Evolutionary conservation across 768 basidiomycete genomes (phyloP), one percentile per base, ranked within the genome.

Genomic region (Lactifluus subvellereus): DNA sequence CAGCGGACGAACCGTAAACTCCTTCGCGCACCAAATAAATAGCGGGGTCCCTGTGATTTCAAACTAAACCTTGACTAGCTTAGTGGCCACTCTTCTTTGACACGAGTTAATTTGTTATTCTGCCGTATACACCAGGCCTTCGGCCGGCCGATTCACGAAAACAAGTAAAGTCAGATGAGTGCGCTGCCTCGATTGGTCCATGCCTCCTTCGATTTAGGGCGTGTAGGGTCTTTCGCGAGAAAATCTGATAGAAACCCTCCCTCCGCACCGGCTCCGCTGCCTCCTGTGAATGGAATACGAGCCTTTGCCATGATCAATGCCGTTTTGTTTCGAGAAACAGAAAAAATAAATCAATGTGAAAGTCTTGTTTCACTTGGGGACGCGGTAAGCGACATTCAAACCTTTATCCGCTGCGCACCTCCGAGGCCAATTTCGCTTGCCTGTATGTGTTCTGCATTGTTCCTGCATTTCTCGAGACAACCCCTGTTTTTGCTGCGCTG

Each of bases 71-170:
- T 13, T 38, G 42, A 38, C 43, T 18, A 51, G 37, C 14, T 45
- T 35, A 27, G 48, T 33, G 45, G 38, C 49, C 45, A 35, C 32
- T 37, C 32, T 33, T n/a, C 33, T 45, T 47, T 32, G 56, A 35
- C 27, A 38, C n/a, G 20, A 32, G 48, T 10, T 22, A 54, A 54
- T 61, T 61, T 56, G 60, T 49, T 42, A 55, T 61, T 50, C 54
- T 55, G 47, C 54, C 38, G 48, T 55, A 61, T 61, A 49, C 47
- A 27, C 27, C 30, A 27, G 49, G 51, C 33, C 33, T 11, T n/a
- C 8, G 40, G 42, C 42, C 4, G 42, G 37, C 16, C 35, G 45
- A 27, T 16, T 57, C 40, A 35, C 13, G 40, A 42, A 38, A 51
- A 57, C 47, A 49, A 33, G n/a, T 33, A 30, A 40, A 54, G 33